These are phyloP conservation scores for Lavandula angustifolia DNA, from an alignment of 257 asterid species.

Conservation along the genomic window DNA sequence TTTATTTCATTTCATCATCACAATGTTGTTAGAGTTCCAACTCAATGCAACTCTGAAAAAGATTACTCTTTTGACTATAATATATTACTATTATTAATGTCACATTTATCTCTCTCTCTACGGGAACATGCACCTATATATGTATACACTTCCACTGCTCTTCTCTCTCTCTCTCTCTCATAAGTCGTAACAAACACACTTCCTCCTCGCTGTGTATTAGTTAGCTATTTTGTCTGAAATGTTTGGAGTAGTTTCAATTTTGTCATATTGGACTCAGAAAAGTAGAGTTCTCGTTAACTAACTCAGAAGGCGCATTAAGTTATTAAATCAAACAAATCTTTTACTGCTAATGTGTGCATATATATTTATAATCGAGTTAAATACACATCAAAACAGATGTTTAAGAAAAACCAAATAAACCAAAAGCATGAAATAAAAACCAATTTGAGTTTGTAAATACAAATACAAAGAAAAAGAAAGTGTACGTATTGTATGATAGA, in stretches of 20 bases:
- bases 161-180: neutral
- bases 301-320: too few relatives aligned
- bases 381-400: too few relatives aligned
- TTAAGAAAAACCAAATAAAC: too few relatives aligned
- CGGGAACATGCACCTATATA: slow-evolving; percentile 19
- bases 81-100: neutral
- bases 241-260: neutral
- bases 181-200: neutral
- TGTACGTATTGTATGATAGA: too few relatives aligned
- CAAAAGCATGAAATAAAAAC: too few relatives aligned
- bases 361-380: too few relatives aligned
- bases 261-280: slow-evolving; percentile 16
- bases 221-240: slow-evolving; percentile 16
- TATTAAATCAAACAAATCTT: too few relatives aligned
- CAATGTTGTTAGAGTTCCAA: slow-evolving; percentile 36
- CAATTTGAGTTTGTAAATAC: too few relatives aligned
- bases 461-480: too few relatives aligned
- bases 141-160: neutral
- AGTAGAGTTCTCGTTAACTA: too few relatives aligned
- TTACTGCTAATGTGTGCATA: too few relatives aligned
- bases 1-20: slow-evolving; percentile 1
- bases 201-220: neutral
- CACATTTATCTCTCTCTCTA: neutral
- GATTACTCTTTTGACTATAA: neutral
- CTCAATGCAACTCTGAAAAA: slow-evolving; percentile 22